phyloP scores from a whole-genome alignment of 768 basidiomycete genomes.

The Leccinellum luteum region DNA sequence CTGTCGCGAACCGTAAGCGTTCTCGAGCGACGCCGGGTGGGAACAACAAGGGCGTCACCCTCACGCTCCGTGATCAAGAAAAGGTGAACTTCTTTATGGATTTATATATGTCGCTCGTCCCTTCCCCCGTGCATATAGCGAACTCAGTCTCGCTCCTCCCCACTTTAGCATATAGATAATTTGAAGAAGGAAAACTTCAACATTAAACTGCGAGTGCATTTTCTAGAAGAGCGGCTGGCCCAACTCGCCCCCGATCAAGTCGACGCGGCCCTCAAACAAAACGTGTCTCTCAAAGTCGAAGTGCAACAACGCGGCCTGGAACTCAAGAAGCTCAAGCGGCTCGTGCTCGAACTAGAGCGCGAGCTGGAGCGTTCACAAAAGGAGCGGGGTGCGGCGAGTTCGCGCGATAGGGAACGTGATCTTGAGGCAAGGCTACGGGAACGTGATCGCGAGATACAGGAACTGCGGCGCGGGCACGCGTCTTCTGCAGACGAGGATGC shows the following conservation, averaged over 20 bases:
- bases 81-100: constrained; percentile 52
- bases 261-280: constrained; percentile 88
- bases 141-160: background rate
- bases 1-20: constrained; percentile 48
- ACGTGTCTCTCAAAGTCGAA: constrained; percentile 90
- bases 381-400: constrained; percentile 37
- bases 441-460: constrained; percentile 64
- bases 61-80: constrained; percentile 94
- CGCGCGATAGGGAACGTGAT: constrained; percentile 61
- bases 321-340: constrained; percentile 89
- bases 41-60: constrained; percentile 38
- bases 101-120: background rate
- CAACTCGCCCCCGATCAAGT: constrained; percentile 90
- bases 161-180: constrained; percentile 81
- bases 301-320: constrained; percentile 88
- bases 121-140: background rate
- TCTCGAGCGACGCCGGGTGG: constrained; percentile 26
- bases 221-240: constrained; percentile 89
- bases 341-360: constrained; percentile 78
- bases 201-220: constrained; percentile 93
- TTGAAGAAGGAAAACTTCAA: constrained; percentile 97
- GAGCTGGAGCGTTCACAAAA: constrained; percentile 72
- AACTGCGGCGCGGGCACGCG: constrained; percentile 53
- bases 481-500: constrained; percentile 46
- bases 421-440: constrained; percentile 76